Conservation (phyloP, 2,329 filamentous ascomycete species). For the Fusarium annulatum region DNA sequence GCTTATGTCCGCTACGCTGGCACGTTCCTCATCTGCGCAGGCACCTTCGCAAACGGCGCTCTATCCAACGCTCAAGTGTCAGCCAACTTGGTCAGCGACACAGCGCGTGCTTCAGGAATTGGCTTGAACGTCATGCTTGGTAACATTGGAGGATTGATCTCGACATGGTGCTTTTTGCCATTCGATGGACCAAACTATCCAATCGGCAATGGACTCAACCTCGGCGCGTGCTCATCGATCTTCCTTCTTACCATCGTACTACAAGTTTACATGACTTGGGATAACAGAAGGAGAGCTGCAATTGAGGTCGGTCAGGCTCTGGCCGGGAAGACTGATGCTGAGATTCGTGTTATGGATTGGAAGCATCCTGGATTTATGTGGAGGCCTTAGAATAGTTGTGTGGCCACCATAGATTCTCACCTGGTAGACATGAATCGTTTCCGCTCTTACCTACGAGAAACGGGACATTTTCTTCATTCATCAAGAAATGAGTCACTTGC, state of each 20-base stretch:
- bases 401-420: fast-evolving
- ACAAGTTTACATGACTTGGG: constrained; percentile 15
- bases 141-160: constrained; percentile 69
- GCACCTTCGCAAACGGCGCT: constrained; percentile 57
- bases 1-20: constrained; percentile 66
- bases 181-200: constrained; percentile 72
- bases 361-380: constrained; percentile 23
- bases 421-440: fast-evolving
- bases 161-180: constrained; percentile 72
- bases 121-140: constrained; percentile 41
- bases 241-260: constrained; percentile 2
- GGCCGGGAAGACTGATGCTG: constrained; percentile 6
- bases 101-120: constrained; percentile 34
- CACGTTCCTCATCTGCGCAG: constrained; percentile 61
- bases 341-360: constrained; percentile 22
- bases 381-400: not conserved
- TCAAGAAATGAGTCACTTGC: fast-evolving
- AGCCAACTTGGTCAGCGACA: constrained; percentile 29
- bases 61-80: constrained; percentile 25
- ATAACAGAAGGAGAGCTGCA: constrained; percentile 1
- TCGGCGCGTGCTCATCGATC: constrained; percentile 12
- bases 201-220: constrained; percentile 72
- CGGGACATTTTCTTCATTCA: fast-evolving
- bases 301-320: constrained; percentile 10
- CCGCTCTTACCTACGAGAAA: fast-evolving